Evolutionary conservation across 768 basidiomycete species (phyloP).

Genomic region (Amylocystis lapponica): DNA sequence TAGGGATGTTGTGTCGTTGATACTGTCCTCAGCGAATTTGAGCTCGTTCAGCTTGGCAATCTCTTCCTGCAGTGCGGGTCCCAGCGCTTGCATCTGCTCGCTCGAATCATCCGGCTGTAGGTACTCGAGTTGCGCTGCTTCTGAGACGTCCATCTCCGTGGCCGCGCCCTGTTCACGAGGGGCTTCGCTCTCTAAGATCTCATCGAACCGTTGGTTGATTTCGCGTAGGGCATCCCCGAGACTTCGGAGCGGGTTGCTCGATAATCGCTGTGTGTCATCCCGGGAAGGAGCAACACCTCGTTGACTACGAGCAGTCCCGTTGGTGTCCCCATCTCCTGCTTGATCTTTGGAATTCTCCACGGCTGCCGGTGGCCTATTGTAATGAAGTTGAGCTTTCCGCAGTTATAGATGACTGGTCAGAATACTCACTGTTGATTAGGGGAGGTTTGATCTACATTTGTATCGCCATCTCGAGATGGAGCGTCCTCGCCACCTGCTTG

Average conservation of each 20-base stretch:
- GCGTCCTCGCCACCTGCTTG: too few relatives aligned
- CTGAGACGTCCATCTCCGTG: slow-evolving; percentile 31
- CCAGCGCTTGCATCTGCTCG: slow-evolving; percentile 83
- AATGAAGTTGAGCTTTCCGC: too few relatives aligned
- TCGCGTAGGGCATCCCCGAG: slow-evolving; percentile 82
- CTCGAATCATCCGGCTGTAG: slow-evolving; percentile 61
- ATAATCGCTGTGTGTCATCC: slow-evolving; percentile 25
- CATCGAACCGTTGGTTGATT: slow-evolving; percentile 76
- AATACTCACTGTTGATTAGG: too few relatives aligned
- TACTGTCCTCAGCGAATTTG: slow-evolving; percentile 63
- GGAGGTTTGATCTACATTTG: too few relatives aligned
- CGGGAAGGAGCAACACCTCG: slow-evolving; percentile 12
- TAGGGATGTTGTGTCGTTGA: slow-evolving; percentile 1
- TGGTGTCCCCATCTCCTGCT: slow-evolving; percentile 6
- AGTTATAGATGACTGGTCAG: too few relatives aligned
- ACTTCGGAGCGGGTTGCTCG: slow-evolving; percentile 60
- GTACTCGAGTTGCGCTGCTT: slow-evolving; percentile 65
- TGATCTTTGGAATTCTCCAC: neutral
- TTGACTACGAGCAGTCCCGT: slow-evolving; percentile 7
- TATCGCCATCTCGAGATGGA: neutral
- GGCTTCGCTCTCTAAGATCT: slow-evolving; percentile 54
- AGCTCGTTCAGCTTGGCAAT: slow-evolving; percentile 78
- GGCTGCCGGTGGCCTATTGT: slow-evolving; percentile 2
- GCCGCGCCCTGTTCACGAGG: slow-evolving; percentile 28
- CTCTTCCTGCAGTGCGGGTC: slow-evolving; percentile 80